These are phyloP conservation scores for Candida tropicalis DNA, from an alignment of 1,139 yeast species.

Conservation along the genomic window DNA sequence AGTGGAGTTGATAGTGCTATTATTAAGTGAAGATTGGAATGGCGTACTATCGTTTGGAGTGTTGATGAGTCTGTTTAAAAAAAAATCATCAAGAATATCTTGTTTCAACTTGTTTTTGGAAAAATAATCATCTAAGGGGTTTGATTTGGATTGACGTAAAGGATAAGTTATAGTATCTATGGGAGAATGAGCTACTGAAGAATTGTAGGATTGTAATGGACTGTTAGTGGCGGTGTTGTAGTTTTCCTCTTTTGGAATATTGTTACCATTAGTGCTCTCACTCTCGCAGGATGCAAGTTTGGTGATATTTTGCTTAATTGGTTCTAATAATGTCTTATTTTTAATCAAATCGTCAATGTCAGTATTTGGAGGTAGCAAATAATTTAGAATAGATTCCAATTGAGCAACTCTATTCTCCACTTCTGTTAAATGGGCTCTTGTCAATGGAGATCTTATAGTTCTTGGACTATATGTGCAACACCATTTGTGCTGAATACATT, in stretches of 20 bases:
- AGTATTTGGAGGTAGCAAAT: slow-evolving; percentile 31
- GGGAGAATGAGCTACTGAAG: slow-evolving; percentile 12
- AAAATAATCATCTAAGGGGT: slow-evolving; percentile 10
- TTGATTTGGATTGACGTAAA: slow-evolving; percentile 16
- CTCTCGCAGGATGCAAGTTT: background rate
- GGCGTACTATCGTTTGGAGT: slow-evolving; percentile 12
- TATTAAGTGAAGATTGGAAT: slow-evolving; percentile 17
- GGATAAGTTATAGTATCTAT: slow-evolving; percentile 10
- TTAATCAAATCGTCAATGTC: slow-evolving; percentile 29
- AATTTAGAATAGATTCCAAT: slow-evolving; percentile 55
- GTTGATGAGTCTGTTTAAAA: slow-evolving; percentile 38
- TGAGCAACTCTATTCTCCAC: slow-evolving; percentile 67
- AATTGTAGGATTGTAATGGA: slow-evolving; percentile 5
- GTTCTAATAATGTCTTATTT: slow-evolving; percentile 25
- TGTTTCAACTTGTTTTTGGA: slow-evolving; percentile 36
- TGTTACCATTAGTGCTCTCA: background rate
- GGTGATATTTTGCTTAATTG: slow-evolving; percentile 13
- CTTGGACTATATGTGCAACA: slow-evolving; percentile 78
- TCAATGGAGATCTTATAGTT: slow-evolving; percentile 76
- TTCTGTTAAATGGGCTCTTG: slow-evolving; percentile 76
- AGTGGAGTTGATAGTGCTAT: slow-evolving; percentile 18
- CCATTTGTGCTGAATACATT: slow-evolving; percentile 75
- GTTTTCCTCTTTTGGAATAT: too few relatives aligned
- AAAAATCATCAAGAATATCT: slow-evolving; percentile 45
- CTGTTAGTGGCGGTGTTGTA: slow-evolving; percentile 1